phyloP scores from a whole-genome alignment of 257 asterid genomes.

The Lycium ferocissimum region DNA sequence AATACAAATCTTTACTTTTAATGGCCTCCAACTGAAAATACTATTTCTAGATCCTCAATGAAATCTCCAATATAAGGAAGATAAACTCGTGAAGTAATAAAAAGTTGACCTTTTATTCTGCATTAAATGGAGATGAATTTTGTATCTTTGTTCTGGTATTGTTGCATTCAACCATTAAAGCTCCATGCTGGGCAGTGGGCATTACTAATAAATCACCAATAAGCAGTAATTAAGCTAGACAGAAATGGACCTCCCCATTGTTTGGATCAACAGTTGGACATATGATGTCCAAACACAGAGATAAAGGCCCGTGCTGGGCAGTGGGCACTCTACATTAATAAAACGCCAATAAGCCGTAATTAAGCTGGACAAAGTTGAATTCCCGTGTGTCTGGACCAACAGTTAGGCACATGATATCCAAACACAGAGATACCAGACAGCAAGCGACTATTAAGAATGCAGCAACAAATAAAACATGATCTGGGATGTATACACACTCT shows the following conservation, averaged over 20 bases:
- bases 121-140: neutral
- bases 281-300: neutral
- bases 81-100: neutral
- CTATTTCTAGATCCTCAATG: neutral
- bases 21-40: neutral
- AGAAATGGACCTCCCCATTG: neutral
- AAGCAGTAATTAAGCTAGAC: neutral
- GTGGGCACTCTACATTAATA: neutral
- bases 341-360: neutral
- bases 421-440: neutral
- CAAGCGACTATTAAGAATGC: neutral
- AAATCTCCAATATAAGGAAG: neutral
- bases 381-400: neutral
- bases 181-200: neutral
- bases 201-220: constrained; percentile 5
- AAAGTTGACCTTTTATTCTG: neutral
- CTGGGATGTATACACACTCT: neutral
- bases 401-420: constrained; percentile 2
- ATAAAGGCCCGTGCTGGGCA: neutral
- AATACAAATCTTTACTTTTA: neutral
- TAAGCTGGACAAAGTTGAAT: neutral
- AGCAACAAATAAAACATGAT: neutral
- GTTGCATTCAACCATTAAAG: neutral
- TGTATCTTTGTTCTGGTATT: neutral
- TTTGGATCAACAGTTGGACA: neutral